phyloP scores from a whole-genome alignment of 345 rosid species.

The Erodium maritimum region DNA sequence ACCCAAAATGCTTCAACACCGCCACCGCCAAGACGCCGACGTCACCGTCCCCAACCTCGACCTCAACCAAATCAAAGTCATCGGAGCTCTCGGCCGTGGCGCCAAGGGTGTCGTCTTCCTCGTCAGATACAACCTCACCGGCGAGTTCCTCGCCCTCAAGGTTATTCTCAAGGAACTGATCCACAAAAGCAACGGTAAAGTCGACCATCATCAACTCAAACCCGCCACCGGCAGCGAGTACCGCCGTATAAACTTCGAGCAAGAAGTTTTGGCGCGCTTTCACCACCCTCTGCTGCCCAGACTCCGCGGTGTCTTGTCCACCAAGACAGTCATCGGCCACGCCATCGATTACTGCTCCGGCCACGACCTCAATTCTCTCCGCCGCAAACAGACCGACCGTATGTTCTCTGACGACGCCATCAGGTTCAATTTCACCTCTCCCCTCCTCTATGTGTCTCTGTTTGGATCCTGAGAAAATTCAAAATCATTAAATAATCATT shows the following conservation, averaged over 20 bases:
- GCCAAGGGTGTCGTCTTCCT: conserved; percentile 88
- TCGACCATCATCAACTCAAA: background rate
- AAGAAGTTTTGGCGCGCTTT: conserved; percentile 38
- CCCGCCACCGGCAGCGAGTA: conserved; percentile 15
- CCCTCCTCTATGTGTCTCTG: background rate
- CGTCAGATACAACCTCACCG: conserved; percentile 20
- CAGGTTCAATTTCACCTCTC: conserved; percentile 25
- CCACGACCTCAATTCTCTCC: conserved; percentile 37
- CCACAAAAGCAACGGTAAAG: conserved; percentile 3
- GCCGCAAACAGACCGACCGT: conserved; percentile 56
- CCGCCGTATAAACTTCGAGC: conserved; percentile 56
- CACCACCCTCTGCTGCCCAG: conserved; percentile 71
- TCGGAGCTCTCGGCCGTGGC: conserved; percentile 66
- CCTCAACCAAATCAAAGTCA: conserved; percentile 30
- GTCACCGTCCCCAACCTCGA: conserved; percentile 20
- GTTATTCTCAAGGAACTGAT: conserved; percentile 51
- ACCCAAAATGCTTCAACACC: background rate
- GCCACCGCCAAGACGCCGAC: conserved; percentile 4
- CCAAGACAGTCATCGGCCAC: conserved; percentile 55
- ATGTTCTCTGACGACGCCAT: conserved; percentile 65
- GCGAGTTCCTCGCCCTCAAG: conserved; percentile 55
- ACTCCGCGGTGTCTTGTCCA: conserved; percentile 51
- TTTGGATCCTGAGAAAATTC: no score
- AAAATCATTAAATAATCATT: no score
- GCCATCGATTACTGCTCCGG: conserved; percentile 95